Percentiles rank a stretch among this genome's conserved stretches.
phyloP scores from a whole-genome alignment of 2,329 filamentous ascomycete species.

The Calonectria ilicicola region DNA sequence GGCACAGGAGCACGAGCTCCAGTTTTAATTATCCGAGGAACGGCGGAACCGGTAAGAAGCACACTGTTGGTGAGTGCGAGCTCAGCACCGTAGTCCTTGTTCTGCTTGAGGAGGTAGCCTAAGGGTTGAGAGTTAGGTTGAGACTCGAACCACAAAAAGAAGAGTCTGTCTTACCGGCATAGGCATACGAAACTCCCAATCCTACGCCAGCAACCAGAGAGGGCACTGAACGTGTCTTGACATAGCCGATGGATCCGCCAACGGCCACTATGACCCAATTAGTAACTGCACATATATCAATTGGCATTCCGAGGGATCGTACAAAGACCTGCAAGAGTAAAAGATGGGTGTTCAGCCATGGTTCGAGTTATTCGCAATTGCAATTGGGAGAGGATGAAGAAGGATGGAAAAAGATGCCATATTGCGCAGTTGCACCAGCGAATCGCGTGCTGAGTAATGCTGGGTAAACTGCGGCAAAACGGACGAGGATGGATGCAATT shows the following conservation, averaged over 20 bases:
- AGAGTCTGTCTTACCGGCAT: constrained; percentile 31
- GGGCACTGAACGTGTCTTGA: constrained; percentile 41
- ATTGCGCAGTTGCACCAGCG: background rate
- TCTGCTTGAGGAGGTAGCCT: constrained; percentile 56
- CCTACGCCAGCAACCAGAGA: constrained; percentile 42
- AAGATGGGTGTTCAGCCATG: constrained; percentile 56
- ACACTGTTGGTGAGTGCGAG: constrained; percentile 55
- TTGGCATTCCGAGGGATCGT: constrained; percentile 26
- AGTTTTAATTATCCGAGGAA: constrained; percentile 54
- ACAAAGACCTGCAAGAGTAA: constrained; percentile 54
- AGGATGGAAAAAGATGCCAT: background rate
- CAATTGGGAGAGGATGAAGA: background rate
- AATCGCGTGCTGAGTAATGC: background rate
- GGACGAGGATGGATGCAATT: background rate
- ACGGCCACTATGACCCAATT: constrained; percentile 31
- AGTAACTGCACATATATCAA: background rate
- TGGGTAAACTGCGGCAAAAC: constrained; percentile 2
- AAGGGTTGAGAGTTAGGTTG: background rate
- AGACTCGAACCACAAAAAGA: too few species aligned
- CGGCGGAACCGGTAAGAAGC: constrained; percentile 50
- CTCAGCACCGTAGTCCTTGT: constrained; percentile 57
- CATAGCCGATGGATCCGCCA: constrained; percentile 40
- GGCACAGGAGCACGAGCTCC: constrained; percentile 51
- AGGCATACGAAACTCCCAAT: constrained; percentile 41
- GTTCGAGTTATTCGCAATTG: background rate